Evolutionary conservation across 179 eudicot species (phyloP).

Genomic region (Gypsophila paniculata): DNA sequence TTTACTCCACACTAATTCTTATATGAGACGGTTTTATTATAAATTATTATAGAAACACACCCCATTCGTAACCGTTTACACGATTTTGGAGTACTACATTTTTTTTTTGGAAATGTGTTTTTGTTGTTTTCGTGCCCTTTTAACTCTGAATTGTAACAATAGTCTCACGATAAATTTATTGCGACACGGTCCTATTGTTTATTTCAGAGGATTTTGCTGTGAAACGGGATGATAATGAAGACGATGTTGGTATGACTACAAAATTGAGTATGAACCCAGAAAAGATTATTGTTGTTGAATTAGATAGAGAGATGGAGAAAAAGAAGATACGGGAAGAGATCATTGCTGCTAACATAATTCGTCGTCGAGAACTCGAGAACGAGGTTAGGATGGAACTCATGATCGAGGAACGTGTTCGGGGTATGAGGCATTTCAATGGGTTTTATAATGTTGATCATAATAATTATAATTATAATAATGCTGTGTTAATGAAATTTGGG

Average conservation of each 20-base stretch:
- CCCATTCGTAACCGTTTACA: no score
- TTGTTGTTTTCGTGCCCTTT: no score
- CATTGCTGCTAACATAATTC: conserved; percentile 10
- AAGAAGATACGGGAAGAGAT: conserved; percentile 21
- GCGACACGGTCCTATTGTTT: no score
- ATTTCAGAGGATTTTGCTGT: conserved; percentile 12
- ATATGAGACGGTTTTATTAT: no score
- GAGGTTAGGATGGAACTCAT: conserved; percentile 24
- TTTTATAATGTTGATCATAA: conserved; percentile 13
- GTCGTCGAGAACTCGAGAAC: conserved; percentile 13
- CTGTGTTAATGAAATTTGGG: conserved; percentile 7
- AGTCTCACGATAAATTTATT: no score
- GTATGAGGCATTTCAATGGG: conserved; percentile 23
- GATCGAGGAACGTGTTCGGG: conserved; percentile 21
- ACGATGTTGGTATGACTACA: background rate
- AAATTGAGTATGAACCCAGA: background rate
- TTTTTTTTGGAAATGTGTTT: no score
- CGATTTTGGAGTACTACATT: no score
- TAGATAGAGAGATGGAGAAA: conserved; percentile 21
- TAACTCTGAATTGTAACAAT: no score
- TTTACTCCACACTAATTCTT: no score
- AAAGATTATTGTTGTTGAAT: conserved; percentile 10
- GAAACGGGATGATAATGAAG: background rate
- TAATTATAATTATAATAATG: background rate
- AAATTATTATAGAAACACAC: no score